phyloP scores from a whole-genome alignment of 176 grass and related monocot genomes.

The Poa pratensis region DNA sequence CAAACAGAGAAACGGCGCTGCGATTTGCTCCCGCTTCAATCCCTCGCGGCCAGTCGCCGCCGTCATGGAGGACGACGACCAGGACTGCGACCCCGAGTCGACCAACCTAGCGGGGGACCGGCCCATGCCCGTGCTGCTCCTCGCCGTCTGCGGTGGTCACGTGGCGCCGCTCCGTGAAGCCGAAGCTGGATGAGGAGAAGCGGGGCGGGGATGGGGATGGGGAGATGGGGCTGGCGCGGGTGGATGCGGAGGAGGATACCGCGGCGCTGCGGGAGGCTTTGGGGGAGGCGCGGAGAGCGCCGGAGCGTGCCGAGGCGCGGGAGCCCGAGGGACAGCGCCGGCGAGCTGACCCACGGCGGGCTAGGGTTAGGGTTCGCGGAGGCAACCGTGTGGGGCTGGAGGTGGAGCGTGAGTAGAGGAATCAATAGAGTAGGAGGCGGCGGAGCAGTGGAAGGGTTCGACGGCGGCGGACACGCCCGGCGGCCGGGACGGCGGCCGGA shows the following conservation, averaged over 20 bases:
- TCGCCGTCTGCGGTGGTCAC: constrained; percentile 22
- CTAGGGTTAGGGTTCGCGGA: no score
- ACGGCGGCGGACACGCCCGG: no score
- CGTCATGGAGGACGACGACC: constrained; percentile 46
- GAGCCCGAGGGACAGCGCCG: no score
- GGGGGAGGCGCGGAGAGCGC: constrained; percentile 56
- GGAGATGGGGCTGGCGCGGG: constrained; percentile 41
- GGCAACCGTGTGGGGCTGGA: no score
- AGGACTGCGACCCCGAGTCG: constrained; percentile 20
- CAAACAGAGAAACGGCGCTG: neutral
- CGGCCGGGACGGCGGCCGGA: no score
- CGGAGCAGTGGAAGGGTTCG: no score
- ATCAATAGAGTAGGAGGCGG: no score
- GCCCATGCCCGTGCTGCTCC: constrained; percentile 58
- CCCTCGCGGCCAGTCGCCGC: constrained; percentile 4
- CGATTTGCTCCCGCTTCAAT: constrained; percentile 29
- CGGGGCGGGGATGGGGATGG: neutral
- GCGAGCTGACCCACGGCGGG: no score
- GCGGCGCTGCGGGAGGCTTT: constrained; percentile 69
- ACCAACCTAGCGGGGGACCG: neutral
- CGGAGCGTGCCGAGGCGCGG: no score
- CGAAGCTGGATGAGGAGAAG: constrained; percentile 51
- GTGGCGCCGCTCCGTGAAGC: constrained; percentile 82
- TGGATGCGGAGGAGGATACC: constrained; percentile 65
- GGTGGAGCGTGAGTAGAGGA: no score